A percentile compares a stretch with the other conserved stretches of the same genome.
These are phyloP conservation scores for Apophysomyces sp. DNA, from an alignment of 371 early-diverging fungal genomes.

Conservation along the genomic window DNA sequence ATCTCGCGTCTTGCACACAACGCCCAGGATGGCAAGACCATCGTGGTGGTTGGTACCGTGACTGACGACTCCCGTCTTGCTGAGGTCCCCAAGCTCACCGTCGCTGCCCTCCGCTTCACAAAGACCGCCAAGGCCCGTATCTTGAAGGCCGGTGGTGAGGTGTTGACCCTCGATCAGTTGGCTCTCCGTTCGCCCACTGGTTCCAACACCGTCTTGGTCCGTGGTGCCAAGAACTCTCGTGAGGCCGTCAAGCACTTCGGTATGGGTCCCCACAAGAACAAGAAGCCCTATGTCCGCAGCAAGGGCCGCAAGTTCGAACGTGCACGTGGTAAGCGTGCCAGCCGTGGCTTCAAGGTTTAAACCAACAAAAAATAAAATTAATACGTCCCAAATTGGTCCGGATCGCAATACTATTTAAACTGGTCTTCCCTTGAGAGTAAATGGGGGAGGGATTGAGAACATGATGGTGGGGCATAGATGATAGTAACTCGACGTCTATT, in stretches of 20 bases:
- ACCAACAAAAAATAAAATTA: conserved; percentile 7
- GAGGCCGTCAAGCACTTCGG: conserved; percentile 94
- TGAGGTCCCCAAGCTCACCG: conserved; percentile 93
- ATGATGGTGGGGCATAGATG: too few relatives aligned
- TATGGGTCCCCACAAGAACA: conserved; percentile 74
- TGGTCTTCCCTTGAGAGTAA: too few relatives aligned
- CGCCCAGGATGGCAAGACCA: conserved; percentile 76
- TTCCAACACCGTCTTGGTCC: conserved; percentile 92
- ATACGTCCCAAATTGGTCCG: too few relatives aligned
- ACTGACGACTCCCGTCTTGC: conserved; percentile 95
- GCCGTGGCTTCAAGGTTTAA: conserved; percentile 92
- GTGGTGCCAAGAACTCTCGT: conserved; percentile 89
- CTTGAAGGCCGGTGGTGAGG: conserved; percentile 97
- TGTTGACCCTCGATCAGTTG: conserved; percentile 97
- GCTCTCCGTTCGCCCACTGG: conserved; percentile 98
- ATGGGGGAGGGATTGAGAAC: too few relatives aligned
- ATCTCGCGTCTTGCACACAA: conserved; percentile 84
- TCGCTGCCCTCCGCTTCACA: conserved; percentile 95
- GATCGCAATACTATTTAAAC: too few relatives aligned
- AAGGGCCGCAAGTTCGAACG: conserved; percentile 99
- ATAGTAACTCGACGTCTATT: too few relatives aligned
- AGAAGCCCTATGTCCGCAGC: conserved; percentile 93
- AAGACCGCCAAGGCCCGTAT: conserved; percentile 96
- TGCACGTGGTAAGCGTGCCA: conserved; percentile 98
- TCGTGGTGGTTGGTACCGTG: conserved; percentile 94